Evolutionary conservation across 2,329 filamentous ascomycete species (phyloP).

Genomic region (Elsinoe batatas): DNA sequence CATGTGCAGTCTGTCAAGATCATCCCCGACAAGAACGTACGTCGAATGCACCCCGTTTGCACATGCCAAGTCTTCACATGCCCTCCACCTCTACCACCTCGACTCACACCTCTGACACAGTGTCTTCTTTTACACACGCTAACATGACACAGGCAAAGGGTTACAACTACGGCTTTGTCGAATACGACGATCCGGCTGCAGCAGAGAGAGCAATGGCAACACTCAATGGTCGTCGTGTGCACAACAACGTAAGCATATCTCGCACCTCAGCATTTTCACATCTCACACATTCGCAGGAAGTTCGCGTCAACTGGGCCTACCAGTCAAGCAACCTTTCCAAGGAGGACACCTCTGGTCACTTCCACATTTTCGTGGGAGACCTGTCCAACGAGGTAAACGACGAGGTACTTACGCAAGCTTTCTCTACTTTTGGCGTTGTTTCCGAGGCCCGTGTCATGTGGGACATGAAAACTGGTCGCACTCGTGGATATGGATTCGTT

Average conservation of each 20-base stretch:
- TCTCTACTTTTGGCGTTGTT: constrained; percentile 89
- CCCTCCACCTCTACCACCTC: background rate
- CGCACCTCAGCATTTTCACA: background rate
- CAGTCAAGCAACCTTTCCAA: constrained; percentile 91
- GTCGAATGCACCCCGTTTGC: constrained; percentile 33
- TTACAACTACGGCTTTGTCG: constrained; percentile 97
- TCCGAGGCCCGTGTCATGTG: constrained; percentile 99
- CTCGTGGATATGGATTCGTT: constrained; percentile 94
- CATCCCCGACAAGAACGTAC: constrained; percentile 98
- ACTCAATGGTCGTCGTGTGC: constrained; percentile 86
- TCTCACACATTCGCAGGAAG: constrained; percentile 56
- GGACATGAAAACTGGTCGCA: constrained; percentile 99
- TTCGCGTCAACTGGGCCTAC: constrained; percentile 98
- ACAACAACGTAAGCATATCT: constrained; percentile 66
- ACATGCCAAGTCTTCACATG: constrained; percentile 14
- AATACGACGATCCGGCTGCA: constrained; percentile 94
- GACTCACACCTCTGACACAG: background rate
- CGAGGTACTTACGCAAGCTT: constrained; percentile 84
- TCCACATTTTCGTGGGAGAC: constrained; percentile 98
- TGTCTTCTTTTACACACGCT: background rate
- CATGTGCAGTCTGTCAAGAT: constrained; percentile 99
- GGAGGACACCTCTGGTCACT: constrained; percentile 96
- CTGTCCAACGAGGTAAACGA: constrained; percentile 98
- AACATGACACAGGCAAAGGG: constrained; percentile 63
- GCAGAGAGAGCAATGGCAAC: constrained; percentile 97